Base-by-base conservation (phyloP, 2,329 filamentous ascomycete species). In the Bipolaris oryzae region DNA sequence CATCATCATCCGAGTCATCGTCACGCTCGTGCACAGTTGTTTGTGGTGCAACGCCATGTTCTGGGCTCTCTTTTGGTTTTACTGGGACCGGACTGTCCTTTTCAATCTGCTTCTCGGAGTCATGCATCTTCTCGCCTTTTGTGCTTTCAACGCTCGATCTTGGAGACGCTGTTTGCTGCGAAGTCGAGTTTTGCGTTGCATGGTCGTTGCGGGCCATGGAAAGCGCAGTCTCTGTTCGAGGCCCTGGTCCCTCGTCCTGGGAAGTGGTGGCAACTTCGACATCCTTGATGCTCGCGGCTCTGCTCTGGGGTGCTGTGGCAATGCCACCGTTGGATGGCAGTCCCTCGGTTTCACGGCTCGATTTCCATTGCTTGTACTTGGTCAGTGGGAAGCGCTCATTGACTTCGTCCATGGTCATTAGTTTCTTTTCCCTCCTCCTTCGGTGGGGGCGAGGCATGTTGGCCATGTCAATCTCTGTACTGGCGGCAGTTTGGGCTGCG, bases 341-440 rank as follows among this genome's bases (percentile, higher is more conserved):
- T 7, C 94, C 95, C 74, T 96, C 87, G 55, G 89, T 86, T 54
- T 92, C 92, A 57, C 94, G 88, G 53, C 87, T 87, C 6, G 90
- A 88, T 57, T 95, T 89, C 94, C 95, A 99, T 50, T 85, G 86
- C 81, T 99, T 98, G 84, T 99, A 99, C 78, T 98, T 98, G 67
- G 87, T 88, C 79, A 97, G 87, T 0, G 95, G 94, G 70, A 99
- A 99, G 67, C 96, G 91, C 66, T 96, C 92, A 74, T 99, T 98
- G 61, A 99, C 95, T 78, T 99, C 95, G 60, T 99, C 95, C 88
- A 98, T 97, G 2, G 90, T 91, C 95, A 99, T 98, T 66, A 99
- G 78, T 77, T 97, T 99, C 87, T 99, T 99, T 78, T 99, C 95
- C 57, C 93, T 87, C 63, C 94, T 86, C 70, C 94, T 86, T 55